phyloP scores from a whole-genome alignment of 1,284 basidiomycete genomes.

The Cerrena zonata region DNA sequence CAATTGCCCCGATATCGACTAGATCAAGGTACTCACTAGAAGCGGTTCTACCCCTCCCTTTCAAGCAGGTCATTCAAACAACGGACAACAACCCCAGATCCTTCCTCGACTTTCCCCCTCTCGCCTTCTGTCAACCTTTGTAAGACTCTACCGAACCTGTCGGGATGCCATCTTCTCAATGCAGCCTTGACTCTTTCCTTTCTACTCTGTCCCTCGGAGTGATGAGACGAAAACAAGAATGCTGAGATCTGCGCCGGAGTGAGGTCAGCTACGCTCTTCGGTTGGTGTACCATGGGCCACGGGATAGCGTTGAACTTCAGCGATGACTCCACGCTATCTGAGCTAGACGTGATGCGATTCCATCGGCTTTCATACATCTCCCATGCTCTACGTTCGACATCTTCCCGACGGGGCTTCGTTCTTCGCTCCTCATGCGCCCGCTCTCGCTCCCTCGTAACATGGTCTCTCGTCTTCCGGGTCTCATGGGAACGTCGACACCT shows the following conservation, averaged over 20 bases:
- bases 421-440: conserved; percentile 28
- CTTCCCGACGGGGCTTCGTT: conserved; percentile 21
- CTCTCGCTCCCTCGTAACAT: conserved; percentile 26
- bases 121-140: conserved; percentile 51
- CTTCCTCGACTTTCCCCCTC: conserved; percentile 52
- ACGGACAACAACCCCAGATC: conserved; percentile 62
- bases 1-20: too few species aligned
- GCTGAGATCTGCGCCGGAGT: conserved; percentile 40
- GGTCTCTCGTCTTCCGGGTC: neutral
- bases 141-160: conserved; percentile 58
- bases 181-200: conserved; percentile 62
- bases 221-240: conserved; percentile 57
- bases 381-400: conserved; percentile 51
- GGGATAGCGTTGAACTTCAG: conserved; percentile 59
- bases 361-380: conserved; percentile 56
- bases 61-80: conserved; percentile 64
- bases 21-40: neutral
- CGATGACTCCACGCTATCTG: conserved; percentile 37
- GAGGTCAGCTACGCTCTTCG: conserved; percentile 44
- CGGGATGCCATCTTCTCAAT: conserved; percentile 72
- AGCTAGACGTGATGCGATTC: conserved; percentile 38
- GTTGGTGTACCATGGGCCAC: conserved; percentile 55
- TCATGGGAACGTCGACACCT: conserved; percentile 22
- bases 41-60: conserved; percentile 14
- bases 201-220: conserved; percentile 50